Conservation (phyloP, 2,329 filamentous ascomycete species). For the Hypoxylon rubiginosum region DNA sequence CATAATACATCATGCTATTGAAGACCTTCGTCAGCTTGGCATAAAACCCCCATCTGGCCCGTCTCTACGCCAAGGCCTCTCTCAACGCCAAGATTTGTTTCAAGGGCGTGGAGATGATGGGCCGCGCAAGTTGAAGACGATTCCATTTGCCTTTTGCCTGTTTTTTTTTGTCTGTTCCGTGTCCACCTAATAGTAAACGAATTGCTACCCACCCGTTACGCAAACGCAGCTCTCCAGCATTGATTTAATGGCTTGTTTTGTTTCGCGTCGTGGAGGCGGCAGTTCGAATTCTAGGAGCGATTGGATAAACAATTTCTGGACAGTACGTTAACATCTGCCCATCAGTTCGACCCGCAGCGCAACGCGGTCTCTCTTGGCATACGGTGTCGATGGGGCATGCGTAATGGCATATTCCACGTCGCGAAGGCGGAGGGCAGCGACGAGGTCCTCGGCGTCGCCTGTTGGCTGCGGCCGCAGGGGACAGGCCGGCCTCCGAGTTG, state of each 20-base stretch:
- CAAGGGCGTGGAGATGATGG: slow-evolving; percentile 27
- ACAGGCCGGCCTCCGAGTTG: slow-evolving; percentile 66
- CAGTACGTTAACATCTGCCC: slow-evolving; percentile 21
- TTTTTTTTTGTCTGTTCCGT: neutral
- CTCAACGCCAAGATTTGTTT: slow-evolving; percentile 23
- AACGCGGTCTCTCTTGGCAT: slow-evolving; percentile 74
- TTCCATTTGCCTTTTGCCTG: slow-evolving; percentile 4
- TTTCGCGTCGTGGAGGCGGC: too few relatives aligned
- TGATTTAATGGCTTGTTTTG: too few relatives aligned
- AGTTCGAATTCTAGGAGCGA: slow-evolving; percentile 4
- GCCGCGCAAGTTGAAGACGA: slow-evolving; percentile 15
- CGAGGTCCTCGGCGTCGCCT: slow-evolving; percentile 76
- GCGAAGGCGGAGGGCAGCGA: slow-evolving; percentile 69
- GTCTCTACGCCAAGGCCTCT: neutral
- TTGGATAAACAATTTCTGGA: slow-evolving; percentile 13
- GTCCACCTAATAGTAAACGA: neutral
- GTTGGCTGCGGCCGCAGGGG: slow-evolving; percentile 75
- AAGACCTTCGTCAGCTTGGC: slow-evolving; percentile 1
- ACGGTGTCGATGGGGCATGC: slow-evolving; percentile 78
- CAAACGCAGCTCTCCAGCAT: too few relatives aligned
- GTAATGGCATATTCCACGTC: slow-evolving; percentile 77
- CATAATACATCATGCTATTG: neutral
- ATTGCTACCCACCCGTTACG: neutral
- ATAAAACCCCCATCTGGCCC: neutral
- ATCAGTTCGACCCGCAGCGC: slow-evolving; percentile 68